phyloP scores from a whole-genome alignment of 306 rosid species.

The Dalbergia cultrata region DNA sequence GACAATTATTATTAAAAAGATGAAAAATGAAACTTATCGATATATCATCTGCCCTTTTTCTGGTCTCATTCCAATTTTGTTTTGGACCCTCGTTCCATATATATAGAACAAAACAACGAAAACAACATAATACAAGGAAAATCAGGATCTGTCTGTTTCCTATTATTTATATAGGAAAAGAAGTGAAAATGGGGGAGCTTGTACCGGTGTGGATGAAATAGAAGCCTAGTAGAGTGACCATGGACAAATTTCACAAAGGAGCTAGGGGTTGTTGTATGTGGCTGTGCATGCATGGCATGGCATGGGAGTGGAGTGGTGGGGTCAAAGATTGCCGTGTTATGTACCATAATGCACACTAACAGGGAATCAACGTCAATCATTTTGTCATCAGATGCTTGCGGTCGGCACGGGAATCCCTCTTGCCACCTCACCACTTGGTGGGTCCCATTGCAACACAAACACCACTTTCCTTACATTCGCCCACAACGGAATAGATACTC shows the following conservation, averaged over 20 bases:
- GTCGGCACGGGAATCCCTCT: constrained; percentile 63
- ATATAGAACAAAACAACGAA: constrained; percentile 33
- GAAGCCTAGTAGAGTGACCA: background rate
- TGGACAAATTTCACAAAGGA: background rate
- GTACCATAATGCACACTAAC: constrained; percentile 36
- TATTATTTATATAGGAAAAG: background rate
- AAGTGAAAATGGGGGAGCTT: background rate
- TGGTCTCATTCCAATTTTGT: constrained; percentile 18
- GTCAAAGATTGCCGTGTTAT: constrained; percentile 36
- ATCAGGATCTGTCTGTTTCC: constrained; percentile 12
- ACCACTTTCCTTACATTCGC: constrained; percentile 42
- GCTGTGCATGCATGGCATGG: constrained; percentile 1
- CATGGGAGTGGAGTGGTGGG: constrained; percentile 48
- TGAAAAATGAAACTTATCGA: constrained; percentile 3
- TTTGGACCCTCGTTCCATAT: constrained; percentile 11
- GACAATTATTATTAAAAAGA: constrained; percentile 25
- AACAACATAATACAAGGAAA: constrained; percentile 6
- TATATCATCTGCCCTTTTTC: background rate
- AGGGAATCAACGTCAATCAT: constrained; percentile 59
- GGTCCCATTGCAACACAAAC: constrained; percentile 33
- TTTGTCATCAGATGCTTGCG: constrained; percentile 64
- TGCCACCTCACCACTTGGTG: constrained; percentile 51
- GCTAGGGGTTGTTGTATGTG: background rate
- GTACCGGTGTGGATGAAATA: background rate
- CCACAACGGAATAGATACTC: constrained; percentile 36